Evolutionary conservation across 352 stramenopile genomes (phyloP).

Genomic region (Globisporangium sylvaticum): DNA sequence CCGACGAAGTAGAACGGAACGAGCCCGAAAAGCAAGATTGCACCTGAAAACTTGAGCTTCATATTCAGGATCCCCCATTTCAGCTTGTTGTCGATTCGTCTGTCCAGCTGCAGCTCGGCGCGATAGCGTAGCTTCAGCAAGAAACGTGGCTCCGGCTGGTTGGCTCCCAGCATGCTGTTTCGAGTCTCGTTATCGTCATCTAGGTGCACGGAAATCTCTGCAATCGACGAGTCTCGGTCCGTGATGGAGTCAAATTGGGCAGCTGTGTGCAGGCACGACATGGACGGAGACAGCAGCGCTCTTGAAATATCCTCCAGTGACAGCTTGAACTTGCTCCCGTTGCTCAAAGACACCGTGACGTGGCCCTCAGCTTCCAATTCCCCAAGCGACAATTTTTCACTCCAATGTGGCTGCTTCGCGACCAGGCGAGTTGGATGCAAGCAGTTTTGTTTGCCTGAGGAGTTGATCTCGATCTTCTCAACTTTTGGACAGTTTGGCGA

Average conservation of each 20-base stretch:
- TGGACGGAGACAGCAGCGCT: conserved; percentile 21
- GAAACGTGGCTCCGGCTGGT: conserved; percentile 17
- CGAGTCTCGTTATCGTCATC: background rate
- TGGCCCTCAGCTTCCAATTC: conserved; percentile 15
- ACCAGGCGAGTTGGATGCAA: background rate
- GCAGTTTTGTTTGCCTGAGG: background rate
- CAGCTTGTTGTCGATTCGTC: conserved; percentile 21
- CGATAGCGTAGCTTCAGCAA: conserved; percentile 28
- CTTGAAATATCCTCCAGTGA: conserved; percentile 31
- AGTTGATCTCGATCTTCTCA: conserved; percentile 19
- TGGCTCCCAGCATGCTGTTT: background rate
- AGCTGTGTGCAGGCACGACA: conserved; percentile 4
- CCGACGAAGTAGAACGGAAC: conserved; percentile 3
- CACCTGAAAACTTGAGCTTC: conserved; percentile 14
- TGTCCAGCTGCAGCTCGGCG: conserved; percentile 27
- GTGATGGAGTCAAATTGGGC: background rate
- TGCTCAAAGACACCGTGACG: conserved; percentile 22
- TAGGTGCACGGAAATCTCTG: background rate
- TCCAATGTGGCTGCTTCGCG: conserved; percentile 19
- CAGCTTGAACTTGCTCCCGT: conserved; percentile 29
- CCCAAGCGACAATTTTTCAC: conserved; percentile 30
- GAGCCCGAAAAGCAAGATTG: conserved; percentile 5
- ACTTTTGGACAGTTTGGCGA: conserved; percentile 30
- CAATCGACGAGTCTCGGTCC: background rate
- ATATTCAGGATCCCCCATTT: conserved; percentile 6